Evolutionary conservation across 352 stramenopile genomes (phyloP), one percentile per base, ranked within the genome.

Genomic region (Phytopythium mirpurense): DNA sequence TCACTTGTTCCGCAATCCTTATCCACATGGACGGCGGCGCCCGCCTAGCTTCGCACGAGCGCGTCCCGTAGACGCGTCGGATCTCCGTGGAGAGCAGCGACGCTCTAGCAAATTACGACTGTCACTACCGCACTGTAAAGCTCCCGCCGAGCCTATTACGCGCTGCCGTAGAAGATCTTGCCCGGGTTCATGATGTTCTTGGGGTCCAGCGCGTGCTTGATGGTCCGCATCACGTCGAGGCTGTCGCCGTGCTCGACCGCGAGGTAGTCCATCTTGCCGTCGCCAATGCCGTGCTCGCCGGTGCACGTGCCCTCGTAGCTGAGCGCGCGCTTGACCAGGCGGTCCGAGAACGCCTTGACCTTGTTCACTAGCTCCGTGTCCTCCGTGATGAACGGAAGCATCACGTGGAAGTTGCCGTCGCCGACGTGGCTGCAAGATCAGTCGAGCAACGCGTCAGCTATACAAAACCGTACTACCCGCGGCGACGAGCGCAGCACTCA

Each of bases 401-500:
- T 98, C 46, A 95, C 95, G 75, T 99, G 96, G 67, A 99, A 99
- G 73, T 99, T 99, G 41, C 95, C 97, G 63, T 99, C 97, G 21
- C 97, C 86, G 3, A 96, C 81, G 58, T 96, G 86, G 58, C 68
- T 83, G 36, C 15, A n/a, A 59, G 11, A 43, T 15, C 35, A 9
- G 47, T n/a, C 51, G 2, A 56, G 45, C 7, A 8, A 53, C 10
- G 8, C 58, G 38, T 67, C 24, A 67, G 44, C 45, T 10, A 42
- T n/a, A n/a, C n/a, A n/a, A n/a, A n/a, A n/a, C n/a, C n/a, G n/a
- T n/a, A n/a, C n/a, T n/a, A n/a, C n/a, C n/a, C n/a, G n/a, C 18
- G 4, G 12, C 38, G 14, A 32, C 48, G 27, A 59, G 1, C 41
- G 34, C 16, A n/a, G n/a, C 29, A 60, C 63, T 19, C 54, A 83